Base-by-base conservation (phyloP, 192 early-diverging fungal species). In the Gamsiella multidivaricata region DNA sequence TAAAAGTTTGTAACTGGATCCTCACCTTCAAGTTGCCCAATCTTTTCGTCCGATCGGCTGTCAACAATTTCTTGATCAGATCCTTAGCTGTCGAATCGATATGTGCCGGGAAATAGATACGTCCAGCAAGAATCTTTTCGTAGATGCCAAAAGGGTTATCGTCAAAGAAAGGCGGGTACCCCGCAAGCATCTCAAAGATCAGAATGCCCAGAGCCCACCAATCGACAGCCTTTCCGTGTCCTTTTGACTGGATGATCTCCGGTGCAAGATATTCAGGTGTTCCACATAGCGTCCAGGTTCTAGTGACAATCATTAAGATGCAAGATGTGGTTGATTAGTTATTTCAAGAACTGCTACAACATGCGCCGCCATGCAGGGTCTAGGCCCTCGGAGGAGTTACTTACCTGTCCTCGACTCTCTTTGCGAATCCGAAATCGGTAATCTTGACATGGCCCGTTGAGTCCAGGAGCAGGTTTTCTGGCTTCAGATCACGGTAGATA, bases 161-260 rank as follows among this genome's bases (percentile, higher is more conserved):
- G 85, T 97, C 97, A 80, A 93, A 97, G 84, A 97, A 99, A 3
- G 97, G 97, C 64, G 97, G 97, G 70, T 95, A 93, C 83, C 97
- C 97, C 22, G 94, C 95, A 62, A 99, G 86, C 97, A 99, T 99
- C 80, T 99, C 97, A 80, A 96, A 99, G 43, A 97, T 94, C 37
- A 99, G 83, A 58, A 99, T 97, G 45, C 97, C 97, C 41, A 99
- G 85, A 25, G 96, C 96, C 97, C 97, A 99, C 97, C 97, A 99
- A 80, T 99, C 97, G 10, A 99, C 97, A 6, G 97, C 91, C 73
- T 97, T 97, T 18, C 95, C 95, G 72, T 99, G 95, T 20, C 97
- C 97, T 86, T 94, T 96, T 65, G 90, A 91, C 82, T 97, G 94
- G 83, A 99, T 99, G 60, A 99, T 99, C 82, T 93, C 93, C 17